Conservation (phyloP, 495 filamentous ascomycete species). For the Xylaria telfairii region DNA sequence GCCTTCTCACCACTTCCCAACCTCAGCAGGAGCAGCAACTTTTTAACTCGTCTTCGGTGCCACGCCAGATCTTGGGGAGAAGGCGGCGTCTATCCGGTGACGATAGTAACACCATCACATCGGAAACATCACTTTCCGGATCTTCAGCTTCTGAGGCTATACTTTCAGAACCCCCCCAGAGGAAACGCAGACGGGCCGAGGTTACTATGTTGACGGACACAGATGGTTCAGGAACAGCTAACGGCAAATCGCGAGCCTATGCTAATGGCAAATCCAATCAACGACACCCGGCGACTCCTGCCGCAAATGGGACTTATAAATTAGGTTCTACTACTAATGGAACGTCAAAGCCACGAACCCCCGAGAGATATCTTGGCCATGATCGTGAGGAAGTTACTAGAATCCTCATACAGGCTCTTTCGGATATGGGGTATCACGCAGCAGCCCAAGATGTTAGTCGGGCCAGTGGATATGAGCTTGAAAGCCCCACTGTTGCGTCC, state of each 20-base stretch:
- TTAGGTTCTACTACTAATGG: conserved; percentile 45
- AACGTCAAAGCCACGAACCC: conserved; percentile 35
- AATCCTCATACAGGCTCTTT: conserved; percentile 88
- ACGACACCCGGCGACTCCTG: conserved; percentile 24
- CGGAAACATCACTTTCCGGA: conserved; percentile 31
- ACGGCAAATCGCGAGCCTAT: conserved; percentile 36
- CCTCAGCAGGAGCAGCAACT: conserved; percentile 25
- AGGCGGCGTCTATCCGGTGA: conserved; percentile 33
- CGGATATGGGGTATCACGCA: conserved; percentile 81
- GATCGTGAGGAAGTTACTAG: conserved; percentile 92
- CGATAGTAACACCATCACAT: conserved; percentile 26
- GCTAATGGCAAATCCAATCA: conserved; percentile 36
- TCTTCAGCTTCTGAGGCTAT: conserved; percentile 23
- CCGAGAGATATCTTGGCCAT: conserved; percentile 69
- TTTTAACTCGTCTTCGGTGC: conserved; percentile 27
- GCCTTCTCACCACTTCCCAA: conserved; percentile 28
- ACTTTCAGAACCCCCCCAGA: conserved; percentile 27
- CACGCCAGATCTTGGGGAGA: conserved; percentile 34
- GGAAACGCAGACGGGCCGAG: conserved; percentile 36
- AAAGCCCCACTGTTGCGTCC: conserved; percentile 81
- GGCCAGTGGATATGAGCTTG: conserved; percentile 88
- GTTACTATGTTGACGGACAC: conserved; percentile 38
- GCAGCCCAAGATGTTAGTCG: conserved; percentile 75
- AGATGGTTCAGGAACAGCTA: conserved; percentile 32
- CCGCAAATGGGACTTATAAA: conserved; percentile 48